Evolutionary conservation across 805 yeast genomes (phyloP), one percentile per base, ranked within the genome.

Genomic region (Wickerhamiella kazuoi): DNA sequence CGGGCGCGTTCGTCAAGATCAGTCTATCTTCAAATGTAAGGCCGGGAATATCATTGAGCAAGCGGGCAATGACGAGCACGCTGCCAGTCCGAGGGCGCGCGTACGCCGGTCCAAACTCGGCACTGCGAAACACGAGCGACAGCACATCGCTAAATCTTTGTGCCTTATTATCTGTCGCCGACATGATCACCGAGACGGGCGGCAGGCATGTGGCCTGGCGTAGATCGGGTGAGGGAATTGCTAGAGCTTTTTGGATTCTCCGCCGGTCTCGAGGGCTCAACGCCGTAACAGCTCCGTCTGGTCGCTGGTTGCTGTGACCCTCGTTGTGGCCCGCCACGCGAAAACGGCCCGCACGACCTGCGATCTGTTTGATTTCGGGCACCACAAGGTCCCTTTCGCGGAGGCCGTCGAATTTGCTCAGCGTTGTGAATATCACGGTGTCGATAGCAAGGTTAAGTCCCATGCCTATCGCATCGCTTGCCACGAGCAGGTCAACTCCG

Each of bases 381-480:
- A 68, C 59, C 0, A 79, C 63, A 23, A 90, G 55, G 1, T 54
- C 54, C 3, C 42, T 36, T 7, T 56, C 57, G 14, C 55, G 58
- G 13, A 50, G 53, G 4, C 96, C 96, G 52, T 83, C 72, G 49
- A 69, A 86, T 56, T 90, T 90, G 36, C 55, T 54, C 21, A 70
- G 61, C 0, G 76, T 67, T 15, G 79, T 71, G 53, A 90, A 86
- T 1, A 90, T 68, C 4, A 90, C 70, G 43, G 97, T 63, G 42
- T 75, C 72, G 46, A 90, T 86, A 20, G 80, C 76, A 50, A 90
- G 63, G 52, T 90, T 90, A 39, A 90, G 65, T 0, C 98, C 98
- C 96, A 90, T 87, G 2, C 98, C 98, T 45, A 90, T 75, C 0
- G 98, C 98, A 61, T 90, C 97, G 2, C 94, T 80, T 1, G 98